Evolutionary conservation across 1,284 basidiomycete species (phyloP), one percentile per base, ranked within the genome.

Genomic region (Rhodotorula sp.): DNA sequence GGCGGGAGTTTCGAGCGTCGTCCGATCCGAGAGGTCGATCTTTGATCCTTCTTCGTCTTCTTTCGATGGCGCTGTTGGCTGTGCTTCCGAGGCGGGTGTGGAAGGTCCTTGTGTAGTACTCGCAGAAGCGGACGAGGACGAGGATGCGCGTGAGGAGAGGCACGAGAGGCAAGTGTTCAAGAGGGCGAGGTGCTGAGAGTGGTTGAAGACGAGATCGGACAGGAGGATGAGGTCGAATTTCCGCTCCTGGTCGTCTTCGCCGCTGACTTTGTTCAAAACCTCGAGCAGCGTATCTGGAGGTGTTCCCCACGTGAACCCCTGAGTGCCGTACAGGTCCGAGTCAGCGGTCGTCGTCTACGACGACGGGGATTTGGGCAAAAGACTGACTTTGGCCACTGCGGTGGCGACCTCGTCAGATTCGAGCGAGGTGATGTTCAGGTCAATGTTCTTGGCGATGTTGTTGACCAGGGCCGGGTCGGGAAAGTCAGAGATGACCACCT

Each of bases 281-380:
- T 79, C 74, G 20, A 87, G 78, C 29, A 97, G 81, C 1, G 83
- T 79, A 2, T 84, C 75, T 0, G 88, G 83, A 3, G 88, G 80
- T n/a, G 85, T 84, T 0, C 95, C 95, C 95, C 95, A 98, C 1
- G 91, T 87, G 79, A 93, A 95, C 10, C 95, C 95, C 87, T 92
- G 67, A 30, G 56, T 0, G n/a, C 33, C 3, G 6, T 12, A 5
- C 7, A 29, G 2, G 24, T 53, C 29, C 46, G 44, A 14, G 30
- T 29, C 17, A 14, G 17, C 37, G 29, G 7, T 15, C 4, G 8
- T 20, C 12, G 51, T 12, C 12, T 6, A 6, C 49, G n/a, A 26
- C 24, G 30, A 61, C 42, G 18, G 3, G 14, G 24, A 20, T 14
- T 14, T 22, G 0, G 2, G 45, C 18, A 48, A 18, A 22, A 7